These are phyloP conservation scores for Botrytis sinoallii DNA, from an alignment of 2,329 filamentous ascomycete genomes.

Conservation along the genomic window DNA sequence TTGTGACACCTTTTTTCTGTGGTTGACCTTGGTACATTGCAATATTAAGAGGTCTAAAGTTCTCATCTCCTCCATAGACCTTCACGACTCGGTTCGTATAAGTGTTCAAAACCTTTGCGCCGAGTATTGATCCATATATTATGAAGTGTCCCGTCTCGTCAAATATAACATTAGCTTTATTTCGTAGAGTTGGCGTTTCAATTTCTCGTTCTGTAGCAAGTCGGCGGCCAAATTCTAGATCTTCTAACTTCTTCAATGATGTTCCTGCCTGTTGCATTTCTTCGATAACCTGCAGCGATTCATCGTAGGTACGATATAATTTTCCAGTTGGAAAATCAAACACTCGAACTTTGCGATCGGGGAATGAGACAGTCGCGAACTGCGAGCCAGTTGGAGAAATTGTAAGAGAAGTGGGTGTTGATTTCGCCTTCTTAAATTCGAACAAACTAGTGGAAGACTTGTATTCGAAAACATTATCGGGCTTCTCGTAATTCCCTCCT, in stretches of 20 bases:
- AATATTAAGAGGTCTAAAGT: constrained; percentile 77
- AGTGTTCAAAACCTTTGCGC: constrained; percentile 93
- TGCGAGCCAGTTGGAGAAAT: constrained; percentile 83
- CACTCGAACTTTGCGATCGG: constrained; percentile 86
- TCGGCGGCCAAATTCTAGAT: constrained; percentile 86
- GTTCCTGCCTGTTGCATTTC: constrained; percentile 97
- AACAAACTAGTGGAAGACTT: constrained; percentile 95
- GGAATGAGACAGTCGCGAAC: constrained; percentile 86
- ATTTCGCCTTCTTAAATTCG: constrained; percentile 95
- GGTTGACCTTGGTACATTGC: constrained; percentile 92
- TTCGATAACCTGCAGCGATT: constrained; percentile 82
- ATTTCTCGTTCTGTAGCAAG: constrained; percentile 84
- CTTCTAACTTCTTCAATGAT: constrained; percentile 74
- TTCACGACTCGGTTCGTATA: constrained; percentile 90
- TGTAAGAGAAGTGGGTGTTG: constrained; percentile 74
- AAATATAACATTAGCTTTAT: constrained; percentile 83
- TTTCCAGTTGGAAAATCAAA: constrained; percentile 92
- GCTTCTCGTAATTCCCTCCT: constrained; percentile 78
- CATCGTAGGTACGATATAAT: constrained; percentile 88
- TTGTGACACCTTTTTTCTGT: constrained; percentile 88
- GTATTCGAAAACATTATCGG: constrained; percentile 84
- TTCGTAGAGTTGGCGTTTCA: constrained; percentile 63
- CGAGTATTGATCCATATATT: constrained; percentile 86
- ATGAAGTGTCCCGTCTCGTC: constrained; percentile 97
- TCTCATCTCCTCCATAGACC: constrained; percentile 86